Base-by-base conservation (phyloP, 208 protist genomes). In the Trypanosoma cruzi region DNA sequence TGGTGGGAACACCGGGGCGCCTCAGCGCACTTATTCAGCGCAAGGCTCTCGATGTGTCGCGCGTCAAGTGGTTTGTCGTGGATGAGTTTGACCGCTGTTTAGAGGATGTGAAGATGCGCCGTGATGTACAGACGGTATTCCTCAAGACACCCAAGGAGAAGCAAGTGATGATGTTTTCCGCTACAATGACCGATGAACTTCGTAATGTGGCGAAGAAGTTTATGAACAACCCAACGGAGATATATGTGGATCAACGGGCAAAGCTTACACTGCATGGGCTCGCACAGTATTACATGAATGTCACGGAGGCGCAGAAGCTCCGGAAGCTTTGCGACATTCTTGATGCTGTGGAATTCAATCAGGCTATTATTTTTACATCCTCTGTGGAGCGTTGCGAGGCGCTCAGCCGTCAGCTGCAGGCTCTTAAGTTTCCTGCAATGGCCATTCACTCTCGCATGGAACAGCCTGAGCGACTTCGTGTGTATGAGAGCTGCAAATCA, bases 141-240 rank as follows among this genome's bases (percentile, higher is more conserved):
- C 93, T 97, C 42, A 78, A 88, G 46, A 97, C 97, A 22, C 99
- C 99, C 36, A 88, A 97, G 71, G 81, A 98, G 64, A 99, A 99
- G 87, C 99, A 99, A 90, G 97, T 98, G 61, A 99, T 99, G 96
- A 99, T 99, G 96, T 99, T 99, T 88, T 99, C 98, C 16, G 99
- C 99, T 18, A 99, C 99, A 44, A 97, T 99, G 74, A 89, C 90
- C 32, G 88, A 99, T 44, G 93, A 99, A 24, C 90, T 99, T 61
- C 86, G 94, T 40, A 71, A 77, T 44, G 82, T 99, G 14, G 98
- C 98, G 64, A 98, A 98, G 79, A 99, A 99, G 80, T 99, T 99
- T 81, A 99, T 99, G 95, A 81, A 80, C 53, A 90, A 94, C 69
- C 79, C 92, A 40, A 95, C 98, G 48, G 98, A 99, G 84, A 98